phyloP scores from a whole-genome alignment of 805 yeast species.

The Sungouiozyma intestinalis region DNA sequence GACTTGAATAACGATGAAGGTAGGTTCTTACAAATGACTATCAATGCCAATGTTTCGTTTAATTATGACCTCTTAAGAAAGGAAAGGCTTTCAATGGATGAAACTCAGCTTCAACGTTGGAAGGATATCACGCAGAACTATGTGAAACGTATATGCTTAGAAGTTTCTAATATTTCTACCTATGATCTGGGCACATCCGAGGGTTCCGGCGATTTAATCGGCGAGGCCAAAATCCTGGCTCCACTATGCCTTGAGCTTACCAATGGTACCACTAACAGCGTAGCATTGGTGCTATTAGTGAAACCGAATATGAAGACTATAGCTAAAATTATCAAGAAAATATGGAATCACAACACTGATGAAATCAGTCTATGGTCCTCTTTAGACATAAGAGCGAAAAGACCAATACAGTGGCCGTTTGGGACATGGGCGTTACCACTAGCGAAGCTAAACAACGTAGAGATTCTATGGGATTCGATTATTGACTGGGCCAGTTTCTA shows the following conservation, averaged over 20 bases:
- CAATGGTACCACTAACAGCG: conserved; percentile 11
- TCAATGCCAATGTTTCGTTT: conserved; percentile 7
- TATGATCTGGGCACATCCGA: conserved; percentile 7
- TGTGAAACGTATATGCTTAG: conserved; percentile 16
- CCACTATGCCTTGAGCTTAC: conserved; percentile 19
- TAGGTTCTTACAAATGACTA: conserved; percentile 13
- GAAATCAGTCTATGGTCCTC: conserved; percentile 19
- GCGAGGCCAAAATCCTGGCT: conserved; percentile 9
- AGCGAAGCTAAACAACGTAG: conserved; percentile 8
- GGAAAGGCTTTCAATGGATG: conserved; percentile 3
- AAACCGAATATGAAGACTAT: conserved; percentile 21
- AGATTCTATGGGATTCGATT: conserved; percentile 17
- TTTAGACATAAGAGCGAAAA: conserved; percentile 11
- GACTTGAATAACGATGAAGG: conserved; percentile 15
- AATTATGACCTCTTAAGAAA: conserved; percentile 14
- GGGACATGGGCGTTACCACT: conserved; percentile 9
- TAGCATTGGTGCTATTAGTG: conserved; percentile 16
- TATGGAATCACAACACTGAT: conserved; percentile 20
- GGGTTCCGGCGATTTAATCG: conserved; percentile 2
- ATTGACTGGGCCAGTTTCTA: conserved; percentile 11
- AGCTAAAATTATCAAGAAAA: conserved; percentile 17
- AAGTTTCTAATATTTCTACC: conserved; percentile 19
- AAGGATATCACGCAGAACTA: conserved; percentile 13
- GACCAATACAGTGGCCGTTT: conserved; percentile 8
- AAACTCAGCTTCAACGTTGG: conserved; percentile 7